Percentiles rank a stretch among this genome's conserved stretches.
Conservation (phyloP, 140 eudicot genomes). For the Oenanthe javanica region DNA sequence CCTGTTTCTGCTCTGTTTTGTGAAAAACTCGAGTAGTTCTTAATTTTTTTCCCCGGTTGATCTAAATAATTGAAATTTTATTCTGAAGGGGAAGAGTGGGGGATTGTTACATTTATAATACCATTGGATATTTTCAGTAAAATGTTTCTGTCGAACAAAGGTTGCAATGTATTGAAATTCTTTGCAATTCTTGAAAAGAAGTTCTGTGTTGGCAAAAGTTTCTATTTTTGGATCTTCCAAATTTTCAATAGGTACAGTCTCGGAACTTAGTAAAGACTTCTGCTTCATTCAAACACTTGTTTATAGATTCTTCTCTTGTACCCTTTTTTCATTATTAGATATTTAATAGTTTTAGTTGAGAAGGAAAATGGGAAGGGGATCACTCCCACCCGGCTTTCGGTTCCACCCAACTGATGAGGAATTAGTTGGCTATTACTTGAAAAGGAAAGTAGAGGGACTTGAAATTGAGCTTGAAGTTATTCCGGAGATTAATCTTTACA, state of each 20-base stretch:
- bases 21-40: neutral
- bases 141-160: conserved; percentile 59
- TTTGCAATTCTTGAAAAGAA: conserved; percentile 48
- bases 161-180: conserved; percentile 48
- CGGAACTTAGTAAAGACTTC: conserved; percentile 31
- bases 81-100: conserved; percentile 22
- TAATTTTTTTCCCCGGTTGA: neutral
- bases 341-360: conserved; percentile 12
- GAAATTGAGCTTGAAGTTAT: conserved; percentile 77
- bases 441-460: conserved; percentile 62
- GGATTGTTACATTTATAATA: conserved; percentile 4
- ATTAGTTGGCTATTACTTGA: conserved; percentile 66
- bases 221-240: conserved; percentile 83
- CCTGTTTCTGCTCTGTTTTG: conserved; percentile 9
- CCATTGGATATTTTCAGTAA: conserved; percentile 24
- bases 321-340: neutral
- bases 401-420: conserved; percentile 90
- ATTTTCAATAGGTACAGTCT: conserved; percentile 53
- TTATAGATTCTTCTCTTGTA: neutral
- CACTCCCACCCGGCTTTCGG: conserved; percentile 93
- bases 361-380: conserved; percentile 43
- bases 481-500: conserved; percentile 70
- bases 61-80: neutral
- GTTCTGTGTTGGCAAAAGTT: conserved; percentile 53
- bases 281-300: neutral